Evolutionary conservation across 2,329 filamentous ascomycete genomes (phyloP).

Genomic region (Talaromyces sp.): DNA sequence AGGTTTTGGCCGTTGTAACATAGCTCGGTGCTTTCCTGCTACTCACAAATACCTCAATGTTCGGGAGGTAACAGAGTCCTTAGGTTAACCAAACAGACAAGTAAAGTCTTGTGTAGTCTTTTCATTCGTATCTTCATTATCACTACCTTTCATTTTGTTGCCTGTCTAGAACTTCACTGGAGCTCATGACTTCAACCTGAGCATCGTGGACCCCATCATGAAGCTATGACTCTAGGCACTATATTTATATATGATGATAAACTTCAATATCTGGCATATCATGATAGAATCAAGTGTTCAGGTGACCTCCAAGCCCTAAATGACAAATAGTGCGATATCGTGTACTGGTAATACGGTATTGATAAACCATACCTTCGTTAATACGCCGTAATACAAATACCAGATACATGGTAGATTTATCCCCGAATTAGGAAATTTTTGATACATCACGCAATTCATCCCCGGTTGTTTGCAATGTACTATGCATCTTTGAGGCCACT

Average conservation of each 20-base stretch:
- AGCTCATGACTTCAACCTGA: background rate
- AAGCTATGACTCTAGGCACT: rapidly evolving
- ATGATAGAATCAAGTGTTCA: background rate
- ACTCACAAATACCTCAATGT: background rate
- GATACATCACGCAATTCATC: slow-evolving; percentile 12
- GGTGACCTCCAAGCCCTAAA: background rate
- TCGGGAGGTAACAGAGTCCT: background rate
- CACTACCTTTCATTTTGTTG: background rate
- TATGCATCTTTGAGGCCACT: background rate
- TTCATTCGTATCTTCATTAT: background rate
- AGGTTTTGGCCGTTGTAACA: too few species aligned
- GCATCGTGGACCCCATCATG: background rate
- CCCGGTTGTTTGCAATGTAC: slow-evolving; percentile 9
- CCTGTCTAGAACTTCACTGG: background rate
- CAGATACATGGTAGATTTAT: background rate
- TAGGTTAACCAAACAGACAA: background rate
- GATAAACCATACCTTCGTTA: background rate
- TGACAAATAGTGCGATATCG: background rate
- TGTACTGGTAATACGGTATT: background rate
- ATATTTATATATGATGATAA: background rate
- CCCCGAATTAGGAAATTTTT: slow-evolving; percentile 6
- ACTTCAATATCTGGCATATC: background rate
- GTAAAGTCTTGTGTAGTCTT: background rate
- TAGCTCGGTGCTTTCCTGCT: background rate
- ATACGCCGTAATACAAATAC: background rate